Percentiles rank a stretch among this genome's conserved stretches.
phyloP scores from a whole-genome alignment of 306 rosid species.

The Citrullus colocynthis region DNA sequence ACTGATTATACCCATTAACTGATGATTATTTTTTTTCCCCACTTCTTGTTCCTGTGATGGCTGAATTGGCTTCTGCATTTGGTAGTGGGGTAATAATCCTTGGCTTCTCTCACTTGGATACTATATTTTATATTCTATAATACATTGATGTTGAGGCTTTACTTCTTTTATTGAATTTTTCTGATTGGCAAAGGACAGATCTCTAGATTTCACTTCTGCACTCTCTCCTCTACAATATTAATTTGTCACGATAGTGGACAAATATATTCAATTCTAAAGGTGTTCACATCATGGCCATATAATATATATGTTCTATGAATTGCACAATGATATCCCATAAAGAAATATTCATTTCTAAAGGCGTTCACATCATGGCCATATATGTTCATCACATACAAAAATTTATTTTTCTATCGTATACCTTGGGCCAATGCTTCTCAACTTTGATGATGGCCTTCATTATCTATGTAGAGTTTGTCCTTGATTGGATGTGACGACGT shows the following conservation, averaged over 20 bases:
- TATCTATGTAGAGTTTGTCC: not conserved
- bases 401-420: not conserved
- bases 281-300: not conserved
- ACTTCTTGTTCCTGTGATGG: conserved; percentile 20
- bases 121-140: conserved; percentile 2
- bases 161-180: not conserved
- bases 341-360: not conserved
- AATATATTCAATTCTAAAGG: not conserved
- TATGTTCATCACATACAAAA: not conserved
- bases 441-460: not conserved
- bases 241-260: not conserved
- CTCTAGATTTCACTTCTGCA: not conserved
- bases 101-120: conserved; percentile 21
- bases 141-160: not conserved
- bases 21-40: conserved; percentile 16
- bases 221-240: not conserved
- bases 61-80: conserved; percentile 13
- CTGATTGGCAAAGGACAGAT: not conserved
- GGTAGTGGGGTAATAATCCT: conserved; percentile 90
- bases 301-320: no score
- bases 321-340: no score
- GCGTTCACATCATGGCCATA: not conserved
- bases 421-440: not conserved
- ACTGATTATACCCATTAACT: conserved; percentile 16
- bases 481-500: not conserved